Base-by-base conservation (phyloP, 768 basidiomycete species). In the Serendipita indica region DNA sequence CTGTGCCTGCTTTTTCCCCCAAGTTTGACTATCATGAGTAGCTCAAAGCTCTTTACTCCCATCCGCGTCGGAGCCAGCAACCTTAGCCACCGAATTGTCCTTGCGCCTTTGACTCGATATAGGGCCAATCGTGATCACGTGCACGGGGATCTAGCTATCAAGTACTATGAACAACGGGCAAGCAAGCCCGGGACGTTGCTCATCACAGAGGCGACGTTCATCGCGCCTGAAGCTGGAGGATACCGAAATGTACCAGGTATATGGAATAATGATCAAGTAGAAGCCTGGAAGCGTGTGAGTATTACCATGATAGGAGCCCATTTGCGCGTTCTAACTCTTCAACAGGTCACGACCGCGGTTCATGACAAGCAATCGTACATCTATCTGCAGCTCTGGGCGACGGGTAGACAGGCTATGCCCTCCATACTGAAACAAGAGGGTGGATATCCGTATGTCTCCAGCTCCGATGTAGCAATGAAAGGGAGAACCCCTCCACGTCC, bases 221-320 rank as follows among this genome's bases (percentile, higher is more conserved):
- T 85, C 49, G 73, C 76, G 0, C 65, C 68, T 1, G 63, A 73
- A 13, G 79, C 80, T 0, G 79, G 76, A 2, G 81, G 80, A 1
- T 72, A 68, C 39, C 54, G 60, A 1, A 68, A 79, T 58, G 74
- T 77, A 0, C 85, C 84, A 1, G 85, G 84, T 0, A 78, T 86
- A 58, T 86, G 77, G 73, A 79, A 66, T n/a, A 66, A 75, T 2
- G 79, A 75, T 22, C 86, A 89, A 62, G 74, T 75, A 33, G 60
- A 64, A 0, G 77, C 69, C 0, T 85, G 82, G 83, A 79, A 77
- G 64, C 64, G 73, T 69, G 78, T 74, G 27, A 14, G 69, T 58
- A 33, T 56, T 28, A 65, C 18, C 45, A 3, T 67, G 0, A 45
- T 33, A 18, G 20, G 37, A 4, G 16, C 63, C 65, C 3, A 28